A percentile compares a stretch with the other conserved stretches of the same genome.
Conservation (phyloP, 2,329 filamentous ascomycete species). For the Teratosphaeriaceae sp. region DNA sequence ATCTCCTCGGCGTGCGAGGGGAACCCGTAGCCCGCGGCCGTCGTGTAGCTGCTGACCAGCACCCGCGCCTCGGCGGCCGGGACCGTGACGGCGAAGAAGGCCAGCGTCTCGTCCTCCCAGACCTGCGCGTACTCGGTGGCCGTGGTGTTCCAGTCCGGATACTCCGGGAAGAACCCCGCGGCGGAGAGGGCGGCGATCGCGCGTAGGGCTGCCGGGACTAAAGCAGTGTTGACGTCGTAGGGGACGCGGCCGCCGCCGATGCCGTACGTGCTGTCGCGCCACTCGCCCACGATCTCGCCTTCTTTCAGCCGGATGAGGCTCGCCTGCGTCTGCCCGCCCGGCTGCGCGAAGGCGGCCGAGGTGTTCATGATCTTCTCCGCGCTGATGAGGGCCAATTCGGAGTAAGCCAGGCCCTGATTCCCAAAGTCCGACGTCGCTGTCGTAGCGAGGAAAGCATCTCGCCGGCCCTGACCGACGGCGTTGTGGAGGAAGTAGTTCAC, state of each 20-base stretch:
- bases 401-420: slow-evolving; percentile 50
- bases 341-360: slow-evolving; percentile 46
- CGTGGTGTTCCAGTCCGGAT: slow-evolving; percentile 40
- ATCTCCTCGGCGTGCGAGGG: slow-evolving; percentile 39
- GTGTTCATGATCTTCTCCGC: slow-evolving; percentile 53
- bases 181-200: slow-evolving; percentile 49
- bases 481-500: slow-evolving; percentile 52
- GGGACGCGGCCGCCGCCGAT: slow-evolving; percentile 58
- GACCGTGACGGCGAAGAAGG: slow-evolving; percentile 49
- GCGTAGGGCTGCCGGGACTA: slow-evolving; percentile 55
- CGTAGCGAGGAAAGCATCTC: slow-evolving; percentile 32
- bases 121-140: slow-evolving; percentile 49
- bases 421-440: slow-evolving; percentile 44
- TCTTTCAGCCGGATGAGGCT: slow-evolving; percentile 55
- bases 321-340: slow-evolving; percentile 40
- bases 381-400: slow-evolving; percentile 45
- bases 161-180: slow-evolving; percentile 45
- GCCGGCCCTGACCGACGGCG: slow-evolving; percentile 33
- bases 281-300: slow-evolving; percentile 52
- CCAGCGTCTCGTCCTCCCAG: slow-evolving; percentile 56
- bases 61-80: slow-evolving; percentile 38
- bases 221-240: slow-evolving; percentile 58
- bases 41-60: slow-evolving; percentile 45
- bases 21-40: slow-evolving; percentile 32
- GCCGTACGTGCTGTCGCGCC: slow-evolving; percentile 56